Evolutionary conservation across 2,329 filamentous ascomycete species (phyloP), one percentile per base, ranked within the genome.

Genomic region (Xenosphaeropsis pyriputrescens): DNA sequence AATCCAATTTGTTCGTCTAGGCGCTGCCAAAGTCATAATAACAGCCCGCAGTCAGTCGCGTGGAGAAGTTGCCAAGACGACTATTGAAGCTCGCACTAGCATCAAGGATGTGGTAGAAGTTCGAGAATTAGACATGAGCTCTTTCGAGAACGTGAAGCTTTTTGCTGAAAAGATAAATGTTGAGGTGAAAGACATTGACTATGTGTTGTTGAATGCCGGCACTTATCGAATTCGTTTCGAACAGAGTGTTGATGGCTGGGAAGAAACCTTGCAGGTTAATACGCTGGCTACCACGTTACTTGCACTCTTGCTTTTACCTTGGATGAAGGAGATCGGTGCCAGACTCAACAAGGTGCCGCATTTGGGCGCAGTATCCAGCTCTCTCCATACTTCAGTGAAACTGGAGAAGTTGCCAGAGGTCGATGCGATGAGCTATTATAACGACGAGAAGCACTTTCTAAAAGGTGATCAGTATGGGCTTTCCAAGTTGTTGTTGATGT

Each of bases 1-100:
- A 2, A 46, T 54, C 2, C 57, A 64, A 42, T 58, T 60, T 38
- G 45, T 60, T 37, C 56, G 56, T 17, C 56, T 64, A 3, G 56
- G 57, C 14, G 62, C 61, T n/a, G 33, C 50, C 1, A 51, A 53
- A 31, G 54, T 64, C 16, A 57, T 60, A 29, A 60, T 65, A 43
- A 61, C 59, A 3, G 56, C 54, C 15, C 58, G 62, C 1, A 55
- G 54, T 14, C 30, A 53, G 1, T 35, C 51, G 0, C 58, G 59
- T 37, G 58, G 58, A n/a, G 49, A 57, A 18, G 43, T 43, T 4
- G 63, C 65, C 0, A 58, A 57, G 29, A 40, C 47, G 11, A 43
- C 49, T 7, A 58, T 68, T 30, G 53, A 59, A 40, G 36, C 38
- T 4, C 44, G 46, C 18, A 48, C 49, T 6, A 26, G 36, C 11